phyloP scores from a whole-genome alignment of 2,329 filamentous ascomycete species.

The Aureobasidium sp. region DNA sequence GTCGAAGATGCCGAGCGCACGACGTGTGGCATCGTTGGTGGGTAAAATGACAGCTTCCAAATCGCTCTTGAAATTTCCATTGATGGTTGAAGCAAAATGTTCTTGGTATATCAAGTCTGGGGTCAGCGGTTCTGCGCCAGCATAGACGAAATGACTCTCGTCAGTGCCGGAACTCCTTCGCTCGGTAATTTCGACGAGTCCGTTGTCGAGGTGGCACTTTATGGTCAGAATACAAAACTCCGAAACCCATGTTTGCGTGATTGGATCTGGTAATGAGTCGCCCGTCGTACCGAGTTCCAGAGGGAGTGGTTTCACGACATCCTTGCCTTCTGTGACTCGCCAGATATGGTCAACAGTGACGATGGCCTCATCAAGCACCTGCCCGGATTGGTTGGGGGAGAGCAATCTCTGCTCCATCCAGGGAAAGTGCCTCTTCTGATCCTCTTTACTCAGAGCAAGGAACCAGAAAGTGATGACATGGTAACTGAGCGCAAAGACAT shows the following conservation, averaged over 20 bases:
- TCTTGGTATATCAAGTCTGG: slow-evolving; percentile 53
- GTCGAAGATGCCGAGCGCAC: slow-evolving; percentile 76
- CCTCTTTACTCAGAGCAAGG: slow-evolving; percentile 72
- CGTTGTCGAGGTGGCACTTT: slow-evolving; percentile 2
- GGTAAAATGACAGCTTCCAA: slow-evolving; percentile 2
- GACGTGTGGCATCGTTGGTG: slow-evolving; percentile 38
- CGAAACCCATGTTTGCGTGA: slow-evolving; percentile 7
- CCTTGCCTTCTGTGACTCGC: slow-evolving; percentile 50
- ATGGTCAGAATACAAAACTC: slow-evolving; percentile 16
- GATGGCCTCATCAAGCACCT: slow-evolving; percentile 82
- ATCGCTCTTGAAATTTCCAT: slow-evolving; percentile 13
- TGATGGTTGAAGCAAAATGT: slow-evolving; percentile 5
- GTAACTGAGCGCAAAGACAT: slow-evolving; percentile 87
- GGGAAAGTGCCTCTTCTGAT: slow-evolving; percentile 85
- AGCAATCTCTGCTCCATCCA: slow-evolving; percentile 16
- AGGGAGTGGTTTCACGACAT: not conserved
- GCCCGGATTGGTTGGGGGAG: slow-evolving; percentile 61
- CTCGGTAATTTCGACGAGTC: slow-evolving; percentile 12
- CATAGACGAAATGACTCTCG: slow-evolving; percentile 8
- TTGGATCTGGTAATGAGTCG: not conserved
- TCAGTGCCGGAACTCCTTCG: slow-evolving; percentile 16
- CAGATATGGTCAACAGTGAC: slow-evolving; percentile 95
- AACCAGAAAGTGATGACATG: slow-evolving; percentile 98
- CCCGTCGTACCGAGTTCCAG: not conserved
- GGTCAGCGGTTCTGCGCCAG: not conserved